These are phyloP conservation scores for Penicillium brasilianum DNA, from an alignment of 2,329 filamentous ascomycete genomes.

Conservation along the genomic window DNA sequence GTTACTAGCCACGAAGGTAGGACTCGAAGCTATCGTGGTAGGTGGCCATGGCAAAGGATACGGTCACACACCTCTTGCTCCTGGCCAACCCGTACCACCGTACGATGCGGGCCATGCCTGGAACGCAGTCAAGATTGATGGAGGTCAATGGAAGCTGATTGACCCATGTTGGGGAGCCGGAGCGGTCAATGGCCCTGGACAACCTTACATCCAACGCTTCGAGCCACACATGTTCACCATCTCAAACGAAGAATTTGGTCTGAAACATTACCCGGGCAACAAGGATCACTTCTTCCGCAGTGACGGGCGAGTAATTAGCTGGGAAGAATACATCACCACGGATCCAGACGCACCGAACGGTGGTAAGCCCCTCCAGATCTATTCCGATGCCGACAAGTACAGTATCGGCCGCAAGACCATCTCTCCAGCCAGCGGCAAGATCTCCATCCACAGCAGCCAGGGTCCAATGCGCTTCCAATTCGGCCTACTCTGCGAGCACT, in stretches of 20 bases:
- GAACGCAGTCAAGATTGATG: constrained; percentile 90
- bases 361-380: constrained; percentile 52
- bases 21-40: constrained; percentile 76
- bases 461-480: constrained; percentile 77
- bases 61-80: constrained; percentile 67
- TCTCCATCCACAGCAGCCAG: constrained; percentile 62
- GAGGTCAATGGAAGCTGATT: constrained; percentile 86
- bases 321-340: constrained; percentile 82
- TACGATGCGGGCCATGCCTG: constrained; percentile 77
- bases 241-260: constrained; percentile 79
- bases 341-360: constrained; percentile 54
- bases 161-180: constrained; percentile 95
- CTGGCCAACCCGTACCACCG: constrained; percentile 69
- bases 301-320: constrained; percentile 70
- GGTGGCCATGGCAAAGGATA: constrained; percentile 85
- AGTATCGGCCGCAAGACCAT: constrained; percentile 64
- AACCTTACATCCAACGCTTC: constrained; percentile 71
- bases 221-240: constrained; percentile 64
- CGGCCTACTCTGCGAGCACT: constrained; percentile 78
- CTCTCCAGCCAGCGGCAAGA: constrained; percentile 62
- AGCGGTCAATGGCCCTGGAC: constrained; percentile 59
- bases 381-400: constrained; percentile 53
- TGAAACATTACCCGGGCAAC: constrained; percentile 77
- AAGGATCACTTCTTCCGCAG: constrained; percentile 71
- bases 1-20: constrained; percentile 76